Evolutionary conservation across 2,329 filamentous ascomycete species (phyloP).

Genomic region (Ophiocordyceps australis): DNA sequence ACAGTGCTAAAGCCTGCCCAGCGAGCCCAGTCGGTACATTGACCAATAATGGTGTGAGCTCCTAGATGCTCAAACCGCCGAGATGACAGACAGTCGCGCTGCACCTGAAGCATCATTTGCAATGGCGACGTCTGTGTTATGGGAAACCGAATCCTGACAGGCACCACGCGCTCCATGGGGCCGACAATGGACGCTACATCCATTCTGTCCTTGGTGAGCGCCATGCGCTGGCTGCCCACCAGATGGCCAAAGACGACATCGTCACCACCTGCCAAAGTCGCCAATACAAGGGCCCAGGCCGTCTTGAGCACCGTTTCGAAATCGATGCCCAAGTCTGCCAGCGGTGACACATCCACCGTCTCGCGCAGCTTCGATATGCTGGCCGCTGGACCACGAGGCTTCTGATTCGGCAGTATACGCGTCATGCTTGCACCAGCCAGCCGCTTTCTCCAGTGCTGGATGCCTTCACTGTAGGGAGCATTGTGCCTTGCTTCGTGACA

Average conservation of each 20-base stretch:
- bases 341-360: slow-evolving; percentile 19
- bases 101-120: slow-evolving; percentile 27
- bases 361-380: slow-evolving; percentile 20
- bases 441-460: slow-evolving; percentile 25
- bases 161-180: slow-evolving; percentile 25
- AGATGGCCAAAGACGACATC: slow-evolving; percentile 40
- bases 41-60: slow-evolving; percentile 28
- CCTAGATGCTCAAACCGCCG: slow-evolving; percentile 32
- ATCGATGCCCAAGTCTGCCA: slow-evolving; percentile 23
- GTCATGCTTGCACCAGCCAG: slow-evolving; percentile 28
- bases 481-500: too few species aligned
- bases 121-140: slow-evolving; percentile 23
- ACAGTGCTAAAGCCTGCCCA: slow-evolving; percentile 36
- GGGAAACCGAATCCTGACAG: slow-evolving; percentile 28
- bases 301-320: slow-evolving; percentile 36
- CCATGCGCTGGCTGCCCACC: slow-evolving; percentile 28
- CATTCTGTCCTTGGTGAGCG: slow-evolving; percentile 24
- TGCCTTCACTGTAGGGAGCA: too few species aligned
- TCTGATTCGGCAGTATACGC: slow-evolving; percentile 21
- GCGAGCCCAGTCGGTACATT: slow-evolving; percentile 33
- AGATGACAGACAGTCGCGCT: slow-evolving; percentile 26
- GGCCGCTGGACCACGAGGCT: slow-evolving; percentile 18
- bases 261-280: slow-evolving; percentile 24
- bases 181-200: slow-evolving; percentile 35
- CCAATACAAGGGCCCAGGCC: slow-evolving; percentile 37